Conservation (phyloP, 2,329 filamentous ascomycete species). For the Fusarium humuli region DNA sequence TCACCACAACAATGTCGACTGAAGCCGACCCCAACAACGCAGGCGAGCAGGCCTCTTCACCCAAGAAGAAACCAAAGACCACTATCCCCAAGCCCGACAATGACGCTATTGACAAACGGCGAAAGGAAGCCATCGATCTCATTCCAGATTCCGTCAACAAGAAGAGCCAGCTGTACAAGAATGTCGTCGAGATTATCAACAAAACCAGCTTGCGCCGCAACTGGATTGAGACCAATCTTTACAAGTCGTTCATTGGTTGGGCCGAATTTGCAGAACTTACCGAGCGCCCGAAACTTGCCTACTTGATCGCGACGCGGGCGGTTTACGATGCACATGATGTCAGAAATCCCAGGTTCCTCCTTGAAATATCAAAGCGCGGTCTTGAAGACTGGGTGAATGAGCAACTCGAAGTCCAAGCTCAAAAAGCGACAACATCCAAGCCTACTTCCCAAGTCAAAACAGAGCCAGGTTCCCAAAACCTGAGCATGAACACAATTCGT, state of each 20-base stretch:
- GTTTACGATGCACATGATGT: no score
- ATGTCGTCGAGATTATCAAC: background rate
- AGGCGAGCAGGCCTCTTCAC: rapidly evolving
- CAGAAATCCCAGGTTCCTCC: no score
- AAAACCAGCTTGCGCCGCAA: background rate
- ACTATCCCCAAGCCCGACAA: rapidly evolving
- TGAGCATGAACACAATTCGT: background rate
- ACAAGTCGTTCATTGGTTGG: conserved; percentile 17
- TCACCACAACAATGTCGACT: background rate
- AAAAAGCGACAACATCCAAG: background rate
- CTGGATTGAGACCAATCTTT: background rate
- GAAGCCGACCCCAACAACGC: background rate
- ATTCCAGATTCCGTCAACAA: no score
- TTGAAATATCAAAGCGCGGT: background rate
- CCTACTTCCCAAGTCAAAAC: background rate
- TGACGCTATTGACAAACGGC: background rate
- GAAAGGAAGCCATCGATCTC: background rate
- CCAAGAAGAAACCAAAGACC: background rate
- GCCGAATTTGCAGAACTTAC: rapidly evolving
- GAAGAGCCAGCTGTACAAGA: background rate
- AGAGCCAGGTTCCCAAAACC: background rate
- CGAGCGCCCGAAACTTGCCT: background rate
- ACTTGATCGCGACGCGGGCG: conserved; percentile 10
- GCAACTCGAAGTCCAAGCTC: background rate
- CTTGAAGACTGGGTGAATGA: conserved; percentile 12